phyloP scores from a whole-genome alignment of 2,329 filamentous ascomycete species.

The Chaetomium sp. region DNA sequence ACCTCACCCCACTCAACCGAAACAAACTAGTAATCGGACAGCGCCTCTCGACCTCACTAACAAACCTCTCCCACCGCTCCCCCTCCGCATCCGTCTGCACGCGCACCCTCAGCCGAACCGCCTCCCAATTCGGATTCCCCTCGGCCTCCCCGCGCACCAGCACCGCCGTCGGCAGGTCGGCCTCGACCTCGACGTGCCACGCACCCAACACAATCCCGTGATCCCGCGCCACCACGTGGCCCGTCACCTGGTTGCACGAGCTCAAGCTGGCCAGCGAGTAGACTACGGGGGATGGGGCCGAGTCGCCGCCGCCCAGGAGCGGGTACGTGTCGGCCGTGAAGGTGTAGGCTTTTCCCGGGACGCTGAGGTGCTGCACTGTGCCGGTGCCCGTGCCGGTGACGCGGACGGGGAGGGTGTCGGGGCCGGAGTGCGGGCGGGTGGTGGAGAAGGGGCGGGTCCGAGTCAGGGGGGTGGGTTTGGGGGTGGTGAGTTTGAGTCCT shows the following conservation, averaged over 20 bases:
- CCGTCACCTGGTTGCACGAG: slow-evolving; percentile 40
- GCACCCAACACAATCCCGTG: slow-evolving; percentile 36
- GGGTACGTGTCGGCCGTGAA: slow-evolving; percentile 38
- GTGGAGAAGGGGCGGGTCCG: slow-evolving; percentile 8
- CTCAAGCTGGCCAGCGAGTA: slow-evolving; percentile 38
- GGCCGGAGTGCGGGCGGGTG: slow-evolving; percentile 6
- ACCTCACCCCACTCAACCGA: slow-evolving; percentile 35
- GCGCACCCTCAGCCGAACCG: slow-evolving; percentile 29
- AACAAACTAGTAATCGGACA: slow-evolving; percentile 40
- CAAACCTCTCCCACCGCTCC: slow-evolving; percentile 33
- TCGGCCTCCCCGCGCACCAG: slow-evolving; percentile 35
- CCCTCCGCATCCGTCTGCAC: slow-evolving; percentile 37
- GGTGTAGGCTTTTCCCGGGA: slow-evolving; percentile 36
- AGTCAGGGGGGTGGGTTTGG: not conserved
- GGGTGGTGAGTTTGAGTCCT: not conserved
- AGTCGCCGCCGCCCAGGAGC: slow-evolving; percentile 37
- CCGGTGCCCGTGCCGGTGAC: slow-evolving; percentile 35
- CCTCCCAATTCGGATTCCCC: slow-evolving; percentile 39
- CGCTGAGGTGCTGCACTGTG: slow-evolving; percentile 34
- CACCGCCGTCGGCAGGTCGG: slow-evolving; percentile 34
- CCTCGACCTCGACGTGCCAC: slow-evolving; percentile 37
- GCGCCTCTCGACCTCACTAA: slow-evolving; percentile 36
- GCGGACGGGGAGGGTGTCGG: slow-evolving; percentile 31
- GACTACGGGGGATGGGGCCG: slow-evolving; percentile 38
- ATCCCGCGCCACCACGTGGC: slow-evolving; percentile 36